Conservation (phyloP, 805 yeast species). For the Cyberlindnera bimundalis region DNA sequence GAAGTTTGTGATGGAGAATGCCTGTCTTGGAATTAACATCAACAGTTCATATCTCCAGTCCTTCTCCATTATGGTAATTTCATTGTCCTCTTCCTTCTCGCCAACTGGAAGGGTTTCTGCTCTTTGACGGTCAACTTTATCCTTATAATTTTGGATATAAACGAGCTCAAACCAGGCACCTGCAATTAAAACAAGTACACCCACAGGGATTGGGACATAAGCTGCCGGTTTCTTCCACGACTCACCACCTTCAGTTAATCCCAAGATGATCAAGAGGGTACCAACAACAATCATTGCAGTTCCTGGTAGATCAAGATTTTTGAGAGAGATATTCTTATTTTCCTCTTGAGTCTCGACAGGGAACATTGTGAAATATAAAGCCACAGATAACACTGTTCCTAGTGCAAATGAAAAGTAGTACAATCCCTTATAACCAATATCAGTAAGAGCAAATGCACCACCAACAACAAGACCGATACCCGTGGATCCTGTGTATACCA, state of each 20-base stretch:
- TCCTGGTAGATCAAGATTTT: conserved; percentile 36
- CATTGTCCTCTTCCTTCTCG: conserved; percentile 15
- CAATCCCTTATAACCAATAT: conserved; percentile 37
- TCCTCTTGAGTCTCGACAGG: conserved; percentile 29
- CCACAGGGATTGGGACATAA: conserved; percentile 36
- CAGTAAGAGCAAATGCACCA: conserved; percentile 39
- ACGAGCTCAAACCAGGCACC: background rate
- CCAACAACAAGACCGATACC: conserved; percentile 42
- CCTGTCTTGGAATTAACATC: conserved; percentile 31
- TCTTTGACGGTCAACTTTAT: background rate
- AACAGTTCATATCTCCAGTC: conserved; percentile 16
- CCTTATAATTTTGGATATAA: background rate
- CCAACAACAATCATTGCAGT: conserved; percentile 34
- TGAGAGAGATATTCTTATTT: conserved; percentile 12
- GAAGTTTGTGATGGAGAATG: conserved; percentile 28
- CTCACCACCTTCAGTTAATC: conserved; percentile 44
- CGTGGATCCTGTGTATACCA: conserved; percentile 29
- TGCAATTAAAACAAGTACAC: background rate
- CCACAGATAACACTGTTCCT: conserved; percentile 13
- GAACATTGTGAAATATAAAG: conserved; percentile 29
- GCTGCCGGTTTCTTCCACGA: conserved; percentile 40
- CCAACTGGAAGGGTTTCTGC: conserved; percentile 32
- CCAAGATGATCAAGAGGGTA: conserved; percentile 37
- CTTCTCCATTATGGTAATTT: no score
- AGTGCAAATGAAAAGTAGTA: conserved; percentile 38